phyloP scores from a whole-genome alignment of 2,329 filamentous ascomycete species.

The Cercospora sp. region DNA sequence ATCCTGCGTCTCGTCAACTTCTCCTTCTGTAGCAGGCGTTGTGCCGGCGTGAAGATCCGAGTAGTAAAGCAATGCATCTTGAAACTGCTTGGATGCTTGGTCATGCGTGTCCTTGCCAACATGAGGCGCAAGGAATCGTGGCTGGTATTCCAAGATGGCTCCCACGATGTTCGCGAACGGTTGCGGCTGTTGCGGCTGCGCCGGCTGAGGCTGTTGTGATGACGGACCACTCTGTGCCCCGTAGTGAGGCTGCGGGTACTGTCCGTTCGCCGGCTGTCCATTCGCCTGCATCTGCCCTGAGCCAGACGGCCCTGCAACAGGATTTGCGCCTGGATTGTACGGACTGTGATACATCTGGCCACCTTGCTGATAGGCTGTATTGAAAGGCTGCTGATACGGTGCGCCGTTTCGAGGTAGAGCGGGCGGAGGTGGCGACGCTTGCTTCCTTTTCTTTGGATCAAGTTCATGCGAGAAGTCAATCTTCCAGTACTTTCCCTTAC shows the following conservation, averaged over 20 bases:
- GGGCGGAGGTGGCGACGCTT: constrained; percentile 42
- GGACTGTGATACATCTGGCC: constrained; percentile 23
- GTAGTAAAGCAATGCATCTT: constrained; percentile 11
- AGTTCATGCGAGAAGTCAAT: constrained; percentile 61
- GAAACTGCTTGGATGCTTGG: constrained; percentile 5
- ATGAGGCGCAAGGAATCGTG: constrained; percentile 5
- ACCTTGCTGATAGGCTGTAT: constrained; percentile 13
- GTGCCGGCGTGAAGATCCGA: constrained; percentile 13
- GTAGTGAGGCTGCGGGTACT: constrained; percentile 12
- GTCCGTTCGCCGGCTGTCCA: constrained; percentile 10
- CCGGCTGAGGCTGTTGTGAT: constrained; percentile 20
- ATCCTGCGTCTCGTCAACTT: constrained; percentile 13
- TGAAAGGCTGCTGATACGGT: constrained; percentile 19
- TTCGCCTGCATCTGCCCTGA: not conserved
- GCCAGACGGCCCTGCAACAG: constrained; percentile 2
- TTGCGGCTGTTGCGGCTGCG: constrained; percentile 17
- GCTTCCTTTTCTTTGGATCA: constrained; percentile 59
- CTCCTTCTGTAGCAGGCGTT: constrained; percentile 11
- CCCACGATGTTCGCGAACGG: constrained; percentile 31
- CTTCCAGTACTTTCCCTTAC: constrained; percentile 65
- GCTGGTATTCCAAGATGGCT: constrained; percentile 31
- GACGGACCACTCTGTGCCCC: constrained; percentile 17
- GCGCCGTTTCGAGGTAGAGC: constrained; percentile 22
- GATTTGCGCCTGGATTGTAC: constrained; percentile 10
- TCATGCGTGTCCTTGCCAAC: constrained; percentile 1